Base-by-base conservation (phyloP, 768 basidiomycete genomes). In the Tricholoma hemisulphureum region DNA sequence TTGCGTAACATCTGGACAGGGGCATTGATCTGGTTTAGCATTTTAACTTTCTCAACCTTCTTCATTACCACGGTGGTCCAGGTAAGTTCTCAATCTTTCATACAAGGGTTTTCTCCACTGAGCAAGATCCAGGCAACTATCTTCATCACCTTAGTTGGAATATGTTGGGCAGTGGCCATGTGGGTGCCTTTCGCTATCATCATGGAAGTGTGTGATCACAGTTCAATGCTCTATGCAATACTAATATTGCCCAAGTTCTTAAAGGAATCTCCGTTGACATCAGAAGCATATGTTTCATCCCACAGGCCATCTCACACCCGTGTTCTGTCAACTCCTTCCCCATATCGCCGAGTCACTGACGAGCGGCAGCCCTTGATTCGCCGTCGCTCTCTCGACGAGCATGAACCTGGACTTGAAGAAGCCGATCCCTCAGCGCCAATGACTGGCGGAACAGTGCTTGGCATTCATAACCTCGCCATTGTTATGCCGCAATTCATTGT, bases 141-240 rank as follows among this genome's bases (percentile, higher is more conserved):
- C 16, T 86, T 89, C 65, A 91, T 97, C 56, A 86, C 86, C 52
- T 68, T 95, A 52, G 85, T 96, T 21, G 95, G 95, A 41, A 89
- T 97, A 34, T 95, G 90, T 71, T 98, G 95, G 95, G 92, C 94
- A 9, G 92, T 97, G 37, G 93, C 95, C n/a, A 93, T 91, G 75
- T 97, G 95, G 95, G 92, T 93, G 14, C 95, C 95, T 2, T 97
- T 97, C 63, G 91, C 95, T 18, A 94, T 97, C 66, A 93, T 98
- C 73, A 98, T 98, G 95, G 95, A 95, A 84, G 93, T 84, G 61
- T 51, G 81, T 64, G 4, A 24, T 31, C 6, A 28, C 14, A 6
- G 21, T 43, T 9, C n/a, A 43, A 20, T 20, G 51, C 39, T 48
- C 35, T 24, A 32, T 49, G 9, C 6, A 16, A 37, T 50, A 11